Conservation (phyloP, 208 protist species). For the Acanthamoeba culbertsoni region DNA sequence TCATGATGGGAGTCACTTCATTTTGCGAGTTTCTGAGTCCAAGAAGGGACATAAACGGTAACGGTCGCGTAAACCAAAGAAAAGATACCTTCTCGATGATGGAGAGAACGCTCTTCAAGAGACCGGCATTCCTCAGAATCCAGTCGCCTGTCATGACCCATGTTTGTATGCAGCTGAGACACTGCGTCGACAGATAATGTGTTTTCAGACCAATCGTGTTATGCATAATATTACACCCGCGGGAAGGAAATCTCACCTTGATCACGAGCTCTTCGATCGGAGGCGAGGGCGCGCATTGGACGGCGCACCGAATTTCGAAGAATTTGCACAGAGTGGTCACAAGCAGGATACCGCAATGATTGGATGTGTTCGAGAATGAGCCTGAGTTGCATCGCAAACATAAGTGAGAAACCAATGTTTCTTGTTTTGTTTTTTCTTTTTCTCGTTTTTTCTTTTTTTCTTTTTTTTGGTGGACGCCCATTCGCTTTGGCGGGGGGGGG, state of each 20-base stretch:
- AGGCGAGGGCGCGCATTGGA: background rate
- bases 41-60: background rate
- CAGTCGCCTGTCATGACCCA: slow-evolving; percentile 57
- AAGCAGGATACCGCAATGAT: slow-evolving; percentile 39
- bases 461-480: background rate
- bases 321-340: slow-evolving; percentile 47
- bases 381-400: background rate
- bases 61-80: too few species aligned
- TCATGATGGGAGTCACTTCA: background rate
- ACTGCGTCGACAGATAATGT: background rate
- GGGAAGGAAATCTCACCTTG: background rate
- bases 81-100: slow-evolving; percentile 49
- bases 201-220: too few species aligned
- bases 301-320: background rate
- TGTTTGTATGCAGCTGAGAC: slow-evolving; percentile 25
- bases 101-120: background rate
- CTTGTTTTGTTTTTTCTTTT: background rate
- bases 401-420: background rate
- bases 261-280: background rate
- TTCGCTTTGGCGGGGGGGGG: too few species aligned
- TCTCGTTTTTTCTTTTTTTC: too few species aligned
- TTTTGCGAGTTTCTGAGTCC: background rate
- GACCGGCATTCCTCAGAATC: slow-evolving; percentile 36
- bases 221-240: too few species aligned
- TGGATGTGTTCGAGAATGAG: slow-evolving; percentile 6